Evolutionary conservation across 129 eudicot genomes (phyloP), one percentile per base, ranked within the genome.

Genomic region (Silybum marianum): DNA sequence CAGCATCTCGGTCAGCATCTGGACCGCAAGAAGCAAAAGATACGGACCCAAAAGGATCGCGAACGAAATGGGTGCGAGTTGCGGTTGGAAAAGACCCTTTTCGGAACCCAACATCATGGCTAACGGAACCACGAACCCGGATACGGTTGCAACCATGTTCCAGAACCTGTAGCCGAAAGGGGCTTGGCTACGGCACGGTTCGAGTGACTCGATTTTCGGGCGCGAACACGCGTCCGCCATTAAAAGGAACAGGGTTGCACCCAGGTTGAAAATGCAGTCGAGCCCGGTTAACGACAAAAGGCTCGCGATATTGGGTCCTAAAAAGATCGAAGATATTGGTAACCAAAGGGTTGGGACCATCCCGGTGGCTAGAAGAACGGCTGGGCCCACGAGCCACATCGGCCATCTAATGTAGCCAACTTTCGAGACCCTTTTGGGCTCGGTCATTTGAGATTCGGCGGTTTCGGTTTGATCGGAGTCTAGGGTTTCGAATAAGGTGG

Each of bases 271-370:
- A 24, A 95, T 83, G 89, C 97, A 95, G 82, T 95, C 99, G 3
- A 95, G 92, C 18, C 99, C 99, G 3, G 94, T 91, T 7, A 95
- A 78, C 14, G 97, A 88, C 73, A 95, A 95, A 58, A 95, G 97
- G 82, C 93, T 91, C 69, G 97, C 95, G 60, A 95, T 83, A 85
- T 88, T 95, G 18, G 99, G 91, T 44, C 99, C 98, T 16, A 92
- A 76, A 81, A 95, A 95, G 65, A 95, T 86, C 13, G 99, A 92
- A 4, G 99, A 95, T 72, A 87, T 74, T 3, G 99, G 99, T 63
- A 95, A 85, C 97, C 98, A 95, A 25, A 95, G 81, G 16, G 99
- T 92, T 26, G 99, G 99, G 7, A 88, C 97, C 87, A 95, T 89
- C 60, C 99, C 99, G 1, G 99, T 95, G 66, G 80, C 89, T 3